A percentile compares a stretch with the other conserved stretches of the same genome.
phyloP scores from a whole-genome alignment of 106 monocot species.

The Cymbidium sinense region DNA sequence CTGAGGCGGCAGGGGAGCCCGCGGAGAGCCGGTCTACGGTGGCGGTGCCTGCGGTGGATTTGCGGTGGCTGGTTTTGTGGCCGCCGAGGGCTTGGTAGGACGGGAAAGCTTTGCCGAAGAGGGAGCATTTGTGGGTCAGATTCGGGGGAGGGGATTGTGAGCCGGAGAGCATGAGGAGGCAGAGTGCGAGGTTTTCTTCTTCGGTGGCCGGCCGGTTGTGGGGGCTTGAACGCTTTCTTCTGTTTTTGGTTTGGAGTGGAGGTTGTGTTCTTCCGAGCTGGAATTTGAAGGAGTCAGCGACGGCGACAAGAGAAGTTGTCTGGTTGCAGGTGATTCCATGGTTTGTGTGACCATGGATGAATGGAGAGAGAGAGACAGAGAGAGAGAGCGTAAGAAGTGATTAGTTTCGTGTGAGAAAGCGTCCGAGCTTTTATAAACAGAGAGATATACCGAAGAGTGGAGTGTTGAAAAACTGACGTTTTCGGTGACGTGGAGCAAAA shows the following conservation, averaged over 20 bases:
- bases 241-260: background rate
- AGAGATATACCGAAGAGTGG: background rate
- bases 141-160: background rate
- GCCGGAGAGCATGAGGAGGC: conserved; percentile 64
- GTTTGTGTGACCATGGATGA: background rate
- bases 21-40: background rate
- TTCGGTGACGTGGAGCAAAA: background rate
- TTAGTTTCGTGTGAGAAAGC: conserved; percentile 4
- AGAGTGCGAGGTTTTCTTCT: conserved; percentile 71
- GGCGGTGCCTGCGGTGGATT: background rate
- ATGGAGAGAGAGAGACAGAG: background rate
- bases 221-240: conserved; percentile 34
- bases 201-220: conserved; percentile 17
- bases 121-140: conserved; percentile 32
- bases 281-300: background rate
- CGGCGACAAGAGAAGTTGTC: background rate
- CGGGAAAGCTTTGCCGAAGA: conserved; percentile 46
- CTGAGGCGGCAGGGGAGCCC: background rate
- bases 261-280: background rate
- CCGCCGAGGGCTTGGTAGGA: conserved; percentile 62
- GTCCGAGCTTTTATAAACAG: conserved; percentile 1
- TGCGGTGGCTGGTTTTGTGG: conserved; percentile 44
- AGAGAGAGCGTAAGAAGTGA: background rate
- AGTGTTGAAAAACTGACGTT: conserved; percentile 1
- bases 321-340: background rate